Conservation (phyloP, 2,329 filamentous ascomycete species). For the Colletotrichum sp. region DNA sequence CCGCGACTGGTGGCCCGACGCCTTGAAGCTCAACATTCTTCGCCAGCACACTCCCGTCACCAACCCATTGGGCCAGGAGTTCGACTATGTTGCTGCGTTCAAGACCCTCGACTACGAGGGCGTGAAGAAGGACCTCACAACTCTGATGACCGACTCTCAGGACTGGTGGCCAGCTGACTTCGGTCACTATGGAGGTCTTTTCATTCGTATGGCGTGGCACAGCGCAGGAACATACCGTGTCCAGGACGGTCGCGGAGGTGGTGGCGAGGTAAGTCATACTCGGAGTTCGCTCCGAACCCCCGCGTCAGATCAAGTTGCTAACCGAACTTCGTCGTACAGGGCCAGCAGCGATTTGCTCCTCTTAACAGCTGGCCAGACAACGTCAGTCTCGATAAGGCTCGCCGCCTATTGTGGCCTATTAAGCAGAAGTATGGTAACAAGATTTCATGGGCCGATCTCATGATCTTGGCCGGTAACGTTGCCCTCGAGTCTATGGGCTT, state of each 20-base stretch:
- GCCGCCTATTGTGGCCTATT: constrained; percentile 73
- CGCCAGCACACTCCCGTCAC: constrained; percentile 70
- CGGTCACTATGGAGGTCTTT: constrained; percentile 81
- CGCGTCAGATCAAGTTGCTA: constrained; percentile 60
- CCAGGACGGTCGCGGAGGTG: constrained; percentile 76
- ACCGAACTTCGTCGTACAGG: constrained; percentile 33
- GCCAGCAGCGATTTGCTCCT: constrained; percentile 80
- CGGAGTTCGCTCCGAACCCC: constrained; percentile 26
- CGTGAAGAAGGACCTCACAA: constrained; percentile 76
- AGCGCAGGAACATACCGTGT: constrained; percentile 80
- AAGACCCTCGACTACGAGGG: constrained; percentile 73
- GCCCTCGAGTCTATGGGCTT: constrained; percentile 80
- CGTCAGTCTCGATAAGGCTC: constrained; percentile 79
- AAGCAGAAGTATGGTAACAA: constrained; percentile 87
- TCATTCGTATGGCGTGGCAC: constrained; percentile 85
- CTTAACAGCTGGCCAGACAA: constrained; percentile 87
- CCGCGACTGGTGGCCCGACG: constrained; percentile 77
- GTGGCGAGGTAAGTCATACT: constrained; percentile 52
- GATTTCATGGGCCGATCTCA: constrained; percentile 80
- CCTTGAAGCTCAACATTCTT: constrained; percentile 72
- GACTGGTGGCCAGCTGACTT: constrained; percentile 86
- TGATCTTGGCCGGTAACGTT: constrained; percentile 76
- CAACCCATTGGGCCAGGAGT: constrained; percentile 69
- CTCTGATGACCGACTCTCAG: constrained; percentile 78
- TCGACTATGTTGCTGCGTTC: constrained; percentile 78